Base-by-base conservation (phyloP, 2,329 filamentous ascomycete species). In the Xylariaceae sp. region DNA sequence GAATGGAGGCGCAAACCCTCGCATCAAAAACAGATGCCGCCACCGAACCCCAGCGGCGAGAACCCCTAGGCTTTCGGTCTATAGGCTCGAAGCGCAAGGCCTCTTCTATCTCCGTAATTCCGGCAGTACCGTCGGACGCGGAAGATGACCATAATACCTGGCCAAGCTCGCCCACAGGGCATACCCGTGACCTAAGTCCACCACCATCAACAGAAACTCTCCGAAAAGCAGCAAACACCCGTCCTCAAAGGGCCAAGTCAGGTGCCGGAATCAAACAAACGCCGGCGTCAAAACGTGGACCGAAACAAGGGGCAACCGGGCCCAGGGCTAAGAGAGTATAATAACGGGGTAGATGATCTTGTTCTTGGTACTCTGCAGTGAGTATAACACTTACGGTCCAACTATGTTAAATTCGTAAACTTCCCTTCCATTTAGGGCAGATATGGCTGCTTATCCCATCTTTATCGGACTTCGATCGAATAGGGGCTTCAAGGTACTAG, bases 1-100 rank as follows among this genome's bases (percentile, higher is more conserved):
- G 68, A 16, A 61, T 72, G 15, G 72, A 74, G 47, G 57, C 56
- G 41, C 61, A 50, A n/a, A 44, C 41, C 29, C 43, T 30, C 30
- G 22, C 41, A 8, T 41, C 30, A 18, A 52, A 58, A 34, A 56
- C 51, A 19, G 45, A 44, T 37, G 15, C 34, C 18, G 21, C 57
- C 4, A 26, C 22, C 19, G 32, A 43, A 30, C 32, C 41, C 18
- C 49, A 48, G 26, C 41, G n/a, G 15, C 19, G 8, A 49, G 49
- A 51, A 18, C 13, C 43, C 6, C 29, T 39, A 16, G n/a, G 49
- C 42, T 42, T 41, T 41, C 48, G 26, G 22, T 19, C 47, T 5
- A 13, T 36, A 19, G n/a, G 13, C 30, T 36, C 48, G 15, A 53
- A 49, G 26, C 37, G 37, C n/a, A 59, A 57, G 32, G 49, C 43